Percentiles rank a stretch among this genome's conserved stretches.
These are phyloP conservation scores for Botryotinia narcissicola DNA, from an alignment of 2,329 filamentous ascomycete genomes.

Conservation along the genomic window DNA sequence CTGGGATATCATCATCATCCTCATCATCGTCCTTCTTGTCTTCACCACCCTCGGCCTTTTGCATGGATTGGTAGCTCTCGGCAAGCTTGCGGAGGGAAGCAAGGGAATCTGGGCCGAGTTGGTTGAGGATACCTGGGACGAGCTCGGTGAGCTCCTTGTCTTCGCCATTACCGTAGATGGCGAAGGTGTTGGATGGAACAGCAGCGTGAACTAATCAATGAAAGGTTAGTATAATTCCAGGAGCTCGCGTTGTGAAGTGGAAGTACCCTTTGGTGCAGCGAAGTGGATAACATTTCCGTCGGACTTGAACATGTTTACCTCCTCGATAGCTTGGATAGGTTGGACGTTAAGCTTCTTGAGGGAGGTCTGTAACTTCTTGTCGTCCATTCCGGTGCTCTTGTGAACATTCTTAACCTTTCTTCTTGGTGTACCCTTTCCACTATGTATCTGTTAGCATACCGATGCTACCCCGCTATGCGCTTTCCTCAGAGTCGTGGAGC, in stretches of 20 bases:
- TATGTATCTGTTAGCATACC: slow-evolving; percentile 35
- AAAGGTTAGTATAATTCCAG: not conserved
- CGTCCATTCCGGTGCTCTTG: slow-evolving; percentile 87
- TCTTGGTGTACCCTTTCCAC: slow-evolving; percentile 97
- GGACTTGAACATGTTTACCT: slow-evolving; percentile 99
- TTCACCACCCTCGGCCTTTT: slow-evolving; percentile 82
- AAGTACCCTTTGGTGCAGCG: slow-evolving; percentile 85
- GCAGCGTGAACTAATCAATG: slow-evolving; percentile 78
- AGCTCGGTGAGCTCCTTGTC: slow-evolving; percentile 99
- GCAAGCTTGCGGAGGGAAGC: slow-evolving; percentile 97
- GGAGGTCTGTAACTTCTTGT: slow-evolving; percentile 98
- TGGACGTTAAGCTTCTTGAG: slow-evolving; percentile 99
- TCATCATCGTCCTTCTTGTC: slow-evolving; percentile 68
- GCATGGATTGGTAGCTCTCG: slow-evolving; percentile 99
- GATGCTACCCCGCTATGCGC: slow-evolving; percentile 21
- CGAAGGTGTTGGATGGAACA: slow-evolving; percentile 97
- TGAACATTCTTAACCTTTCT: slow-evolving; percentile 98
- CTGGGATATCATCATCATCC: slow-evolving; percentile 90
- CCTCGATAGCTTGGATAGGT: slow-evolving; percentile 98
- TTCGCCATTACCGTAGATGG: slow-evolving; percentile 97
- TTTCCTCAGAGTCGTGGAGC: not conserved
- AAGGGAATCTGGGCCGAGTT: slow-evolving; percentile 96
- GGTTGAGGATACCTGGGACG: slow-evolving; percentile 98
- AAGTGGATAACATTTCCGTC: slow-evolving; percentile 99
- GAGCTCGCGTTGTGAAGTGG: slow-evolving; percentile 7